phyloP scores from a whole-genome alignment of 2,329 filamentous ascomycete genomes.

The Xylariales sp. region DNA sequence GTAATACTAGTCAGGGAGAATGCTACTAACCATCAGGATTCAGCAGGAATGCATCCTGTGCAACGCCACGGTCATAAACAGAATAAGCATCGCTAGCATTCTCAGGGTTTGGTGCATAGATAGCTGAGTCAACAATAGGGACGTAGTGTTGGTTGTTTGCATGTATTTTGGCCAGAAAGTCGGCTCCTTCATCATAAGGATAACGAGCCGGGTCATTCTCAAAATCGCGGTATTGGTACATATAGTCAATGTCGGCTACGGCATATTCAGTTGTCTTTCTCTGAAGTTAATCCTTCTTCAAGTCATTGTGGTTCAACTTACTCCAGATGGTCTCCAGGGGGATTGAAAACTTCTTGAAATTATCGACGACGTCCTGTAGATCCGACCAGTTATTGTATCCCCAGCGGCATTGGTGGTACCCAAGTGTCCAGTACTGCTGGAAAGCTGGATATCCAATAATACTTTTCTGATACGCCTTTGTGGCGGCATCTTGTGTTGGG shows the following conservation, averaged over 20 bases:
- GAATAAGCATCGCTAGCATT: constrained; percentile 62
- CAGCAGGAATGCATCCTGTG: constrained; percentile 49
- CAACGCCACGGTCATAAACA: constrained; percentile 57
- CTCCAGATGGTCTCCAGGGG: constrained; percentile 71
- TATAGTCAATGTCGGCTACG: constrained; percentile 67
- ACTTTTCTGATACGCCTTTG: constrained; percentile 63
- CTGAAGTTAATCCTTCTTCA: too few relatives aligned
- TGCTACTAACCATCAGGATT: constrained; percentile 44
- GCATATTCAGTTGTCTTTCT: constrained; percentile 38
- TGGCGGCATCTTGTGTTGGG: constrained; percentile 63
- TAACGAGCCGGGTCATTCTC: constrained; percentile 57
- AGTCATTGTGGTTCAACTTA: constrained; percentile 27
- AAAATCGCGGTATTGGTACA: constrained; percentile 59
- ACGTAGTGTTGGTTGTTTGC: constrained; percentile 63
- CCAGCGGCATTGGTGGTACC: constrained; percentile 81
- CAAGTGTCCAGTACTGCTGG: constrained; percentile 79
- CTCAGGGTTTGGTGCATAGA: constrained; percentile 67
- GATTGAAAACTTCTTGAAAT: constrained; percentile 60
- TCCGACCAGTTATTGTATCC: constrained; percentile 72
- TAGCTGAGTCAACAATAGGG: constrained; percentile 69
- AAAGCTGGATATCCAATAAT: constrained; percentile 68
- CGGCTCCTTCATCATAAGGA: constrained; percentile 50
- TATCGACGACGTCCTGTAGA: constrained; percentile 61
- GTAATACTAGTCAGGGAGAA: too few relatives aligned
- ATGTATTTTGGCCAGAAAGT: constrained; percentile 60